Percentiles rank a stretch among this genome's conserved stretches.
These are phyloP conservation scores for Sporothrix protearum DNA, from an alignment of 2,329 filamentous ascomycete species.

Conservation along the genomic window DNA sequence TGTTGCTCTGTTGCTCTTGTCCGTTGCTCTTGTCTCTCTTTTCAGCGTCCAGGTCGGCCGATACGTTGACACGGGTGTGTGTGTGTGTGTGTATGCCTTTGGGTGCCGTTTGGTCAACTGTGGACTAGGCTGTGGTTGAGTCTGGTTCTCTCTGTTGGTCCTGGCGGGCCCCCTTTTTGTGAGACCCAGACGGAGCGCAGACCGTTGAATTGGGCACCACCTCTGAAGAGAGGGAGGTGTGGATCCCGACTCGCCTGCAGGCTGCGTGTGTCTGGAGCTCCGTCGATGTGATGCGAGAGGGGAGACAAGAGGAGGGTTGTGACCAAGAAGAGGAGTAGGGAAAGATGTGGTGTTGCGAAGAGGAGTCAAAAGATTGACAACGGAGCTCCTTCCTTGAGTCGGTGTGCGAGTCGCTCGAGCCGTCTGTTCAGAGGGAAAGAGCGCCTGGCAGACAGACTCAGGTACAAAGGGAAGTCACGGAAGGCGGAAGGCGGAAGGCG, in stretches of 20 bases:
- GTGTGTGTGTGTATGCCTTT: background rate
- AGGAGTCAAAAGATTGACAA: background rate
- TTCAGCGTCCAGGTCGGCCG: background rate
- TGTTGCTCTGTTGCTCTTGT: background rate
- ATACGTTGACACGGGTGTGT: background rate
- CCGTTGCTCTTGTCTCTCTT: background rate
- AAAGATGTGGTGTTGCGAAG: background rate
- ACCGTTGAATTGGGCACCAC: constrained; percentile 23
- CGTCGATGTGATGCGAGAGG: background rate
- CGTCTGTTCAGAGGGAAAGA: background rate
- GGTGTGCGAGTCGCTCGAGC: constrained; percentile 1
- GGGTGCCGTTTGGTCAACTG: background rate
- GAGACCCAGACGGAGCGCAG: constrained; percentile 16
- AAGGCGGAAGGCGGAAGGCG: background rate
- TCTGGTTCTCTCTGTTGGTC: too few relatives aligned
- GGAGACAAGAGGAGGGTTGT: background rate
- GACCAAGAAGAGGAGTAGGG: background rate
- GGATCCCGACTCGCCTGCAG: background rate
- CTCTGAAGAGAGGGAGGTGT: constrained; percentile 16
- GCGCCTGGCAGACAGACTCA: background rate
- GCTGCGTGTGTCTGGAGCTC: background rate
- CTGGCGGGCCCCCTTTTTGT: constrained; percentile 7
- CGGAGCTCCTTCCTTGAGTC: background rate
- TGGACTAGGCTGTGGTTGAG: background rate
- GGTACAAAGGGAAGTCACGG: constrained; percentile 8